Base-by-base conservation (phyloP, 2,329 filamentous ascomycete genomes). In the Xylariaceae sp. region DNA sequence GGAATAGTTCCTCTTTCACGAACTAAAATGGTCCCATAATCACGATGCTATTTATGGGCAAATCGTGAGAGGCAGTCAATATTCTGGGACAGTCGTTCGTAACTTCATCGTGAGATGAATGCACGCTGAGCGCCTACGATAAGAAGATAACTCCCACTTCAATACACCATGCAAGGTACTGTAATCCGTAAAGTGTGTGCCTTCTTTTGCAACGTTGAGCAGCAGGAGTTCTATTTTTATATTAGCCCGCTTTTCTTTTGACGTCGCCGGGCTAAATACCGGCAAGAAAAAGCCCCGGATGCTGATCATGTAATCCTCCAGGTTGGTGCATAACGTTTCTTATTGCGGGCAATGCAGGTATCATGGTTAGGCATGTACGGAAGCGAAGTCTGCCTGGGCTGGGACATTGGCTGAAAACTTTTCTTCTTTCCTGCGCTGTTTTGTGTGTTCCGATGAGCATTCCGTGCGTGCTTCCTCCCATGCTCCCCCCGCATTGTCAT, bases 221-320 rank as follows among this genome's bases (percentile, higher is more conserved):
- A 62, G 57, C 56, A 39, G 57, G 50, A 30, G 8, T 69, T 66
- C 69, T 71, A 71, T 71, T 71, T 71, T 70, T 70, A 64, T 67
- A 65, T 70, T 71, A 66, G 57, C 68, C 68, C 68, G 53, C 50
- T 44, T 57, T 65, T 57, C 9, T 34, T 18, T 66, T 64, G 66
- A 59, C 18, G 47, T 51, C 41, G n/a, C 39, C 23, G 18, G 18
- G 11, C 11, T 50, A 49, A 51, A 51, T 34, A 9, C 49, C 49
- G 11, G 13, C 41, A 45, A 30, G 23, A 30, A 30, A 30, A 30
- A 30, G 23, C 23, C 4, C 23, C 23, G 23, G 23, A 30, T 30
- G 13, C 6, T n/a, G n/a, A 45, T n/a, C 13, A 11, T n/a, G 13
- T n/a, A n/a, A n/a, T 45, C 11, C 5, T n/a, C 13, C 5, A 45